Evolutionary conservation across 148 eudicot genomes (phyloP).

Genomic region (Drosera capensis): DNA sequence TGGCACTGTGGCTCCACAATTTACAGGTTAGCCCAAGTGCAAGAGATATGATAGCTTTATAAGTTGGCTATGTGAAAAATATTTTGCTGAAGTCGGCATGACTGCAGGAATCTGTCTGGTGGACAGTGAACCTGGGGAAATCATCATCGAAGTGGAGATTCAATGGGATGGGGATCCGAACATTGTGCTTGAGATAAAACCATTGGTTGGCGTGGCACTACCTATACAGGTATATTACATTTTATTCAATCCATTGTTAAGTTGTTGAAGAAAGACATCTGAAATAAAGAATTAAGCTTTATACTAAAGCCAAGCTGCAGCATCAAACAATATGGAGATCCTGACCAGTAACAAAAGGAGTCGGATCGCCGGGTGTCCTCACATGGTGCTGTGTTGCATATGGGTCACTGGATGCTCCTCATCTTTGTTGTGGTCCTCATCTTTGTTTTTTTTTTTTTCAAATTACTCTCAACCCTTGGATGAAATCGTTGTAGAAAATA

Average conservation of each 20-base stretch:
- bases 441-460: no score
- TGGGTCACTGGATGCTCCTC: no score
- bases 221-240: conserved; percentile 70
- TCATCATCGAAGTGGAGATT: conserved; percentile 70
- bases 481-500: neutral
- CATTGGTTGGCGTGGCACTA: conserved; percentile 55
- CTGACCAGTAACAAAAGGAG: no score
- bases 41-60: neutral
- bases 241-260: neutral
- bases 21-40: conserved; percentile 44
- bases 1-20: conserved; percentile 85
- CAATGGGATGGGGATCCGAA: conserved; percentile 95
- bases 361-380: no score
- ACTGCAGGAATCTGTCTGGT: conserved; percentile 45
- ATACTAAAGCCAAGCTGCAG: no score
- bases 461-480: no score
- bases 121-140: conserved; percentile 43
- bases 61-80: neutral
- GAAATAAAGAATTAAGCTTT: neutral
- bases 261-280: neutral
- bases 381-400: no score
- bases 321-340: no score
- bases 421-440: no score
- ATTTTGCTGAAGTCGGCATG: neutral
- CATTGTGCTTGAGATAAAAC: conserved; percentile 51